Evolutionary conservation across 1,139 yeast species (phyloP), one percentile per base, ranked within the genome.

Genomic region (Yamadazyma sp.): DNA sequence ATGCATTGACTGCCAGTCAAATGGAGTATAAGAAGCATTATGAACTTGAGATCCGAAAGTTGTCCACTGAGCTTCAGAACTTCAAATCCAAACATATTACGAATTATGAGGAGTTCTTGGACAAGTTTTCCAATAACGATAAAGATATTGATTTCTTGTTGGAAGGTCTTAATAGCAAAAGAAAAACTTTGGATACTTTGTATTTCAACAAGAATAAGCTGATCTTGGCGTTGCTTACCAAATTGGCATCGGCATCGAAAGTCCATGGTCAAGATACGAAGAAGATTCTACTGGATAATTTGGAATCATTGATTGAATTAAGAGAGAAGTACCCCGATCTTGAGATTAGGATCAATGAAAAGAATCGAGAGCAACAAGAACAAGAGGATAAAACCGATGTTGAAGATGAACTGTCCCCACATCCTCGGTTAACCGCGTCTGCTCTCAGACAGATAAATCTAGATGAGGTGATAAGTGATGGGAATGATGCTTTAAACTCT

Each of bases 1-100:
- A 82, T 48, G 76, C 85, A 0, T 54, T 84, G 22, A 63, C 75
- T 22, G 72, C 75, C 5, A 66, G 82, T 4, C 86, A 81, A 47
- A 61, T 64, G 32, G 80, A 79, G 43, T 81, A 79, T 55, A 78
- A 78, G 48, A 62, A 58, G 15, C 76, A 76, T 46, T 80, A 79
- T 47, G 67, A 62, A 54, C 43, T 54, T 51, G 60, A 71, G 49
- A 41, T 70, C 14, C 44, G 45, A 13, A 50, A 52, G 13, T 52
- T 71, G 39, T 48, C 61, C 11, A 41, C 40, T 6, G 45, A 47
- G 31, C 59, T 82, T 39, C 64, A 65, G 21, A 45, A 50, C 1
- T 73, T 70, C 48, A 69, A 76, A 35, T 43, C 48, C 6, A 66
- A 67, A 10, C 67, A 67, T 40, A 54, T 59, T 31, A 54, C 48